These are phyloP conservation scores for Breynia disticha DNA, from an alignment of 441 rosid species.

Conservation along the genomic window DNA sequence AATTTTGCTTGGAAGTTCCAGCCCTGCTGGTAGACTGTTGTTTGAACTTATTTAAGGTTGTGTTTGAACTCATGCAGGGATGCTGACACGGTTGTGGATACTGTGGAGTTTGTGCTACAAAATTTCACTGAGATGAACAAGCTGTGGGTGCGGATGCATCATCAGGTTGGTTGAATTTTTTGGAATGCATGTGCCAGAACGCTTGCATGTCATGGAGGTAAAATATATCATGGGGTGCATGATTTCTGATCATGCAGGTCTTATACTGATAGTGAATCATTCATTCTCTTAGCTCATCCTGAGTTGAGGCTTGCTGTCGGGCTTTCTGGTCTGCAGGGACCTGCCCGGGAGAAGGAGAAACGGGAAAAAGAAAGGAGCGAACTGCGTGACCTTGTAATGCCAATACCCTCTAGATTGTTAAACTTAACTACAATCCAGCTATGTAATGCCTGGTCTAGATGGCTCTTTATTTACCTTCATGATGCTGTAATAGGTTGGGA, in stretches of 20 bases:
- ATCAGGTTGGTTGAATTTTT: slow-evolving; percentile 62
- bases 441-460: not conserved
- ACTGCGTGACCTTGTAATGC: slow-evolving; percentile 85
- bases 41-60: not conserved
- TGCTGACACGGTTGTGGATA: slow-evolving; percentile 67
- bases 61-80: slow-evolving; percentile 36
- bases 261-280: slow-evolving; percentile 77
- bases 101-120: slow-evolving; percentile 90
- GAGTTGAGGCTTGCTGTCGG: slow-evolving; percentile 90
- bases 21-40: not conserved
- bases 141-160: slow-evolving; percentile 92
- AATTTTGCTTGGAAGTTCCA: too few relatives aligned
- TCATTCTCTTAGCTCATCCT: slow-evolving; percentile 85
- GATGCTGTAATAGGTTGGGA: slow-evolving; percentile 55
- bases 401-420: slow-evolving; percentile 14
- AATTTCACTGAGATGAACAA: slow-evolving; percentile 94
- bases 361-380: slow-evolving; percentile 88
- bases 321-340: slow-evolving; percentile 94
- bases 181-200: slow-evolving; percentile 22
- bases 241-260: slow-evolving; percentile 95
- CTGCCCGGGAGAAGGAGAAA: slow-evolving; percentile 65
- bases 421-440: slow-evolving; percentile 6
- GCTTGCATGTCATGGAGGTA: slow-evolving; percentile 27
- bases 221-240: slow-evolving; percentile 44
- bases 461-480: slow-evolving; percentile 4